These are phyloP conservation scores for Papilionanthe hybrid DNA, from an alignment of 116 monocot genomes.

Conservation along the genomic window DNA sequence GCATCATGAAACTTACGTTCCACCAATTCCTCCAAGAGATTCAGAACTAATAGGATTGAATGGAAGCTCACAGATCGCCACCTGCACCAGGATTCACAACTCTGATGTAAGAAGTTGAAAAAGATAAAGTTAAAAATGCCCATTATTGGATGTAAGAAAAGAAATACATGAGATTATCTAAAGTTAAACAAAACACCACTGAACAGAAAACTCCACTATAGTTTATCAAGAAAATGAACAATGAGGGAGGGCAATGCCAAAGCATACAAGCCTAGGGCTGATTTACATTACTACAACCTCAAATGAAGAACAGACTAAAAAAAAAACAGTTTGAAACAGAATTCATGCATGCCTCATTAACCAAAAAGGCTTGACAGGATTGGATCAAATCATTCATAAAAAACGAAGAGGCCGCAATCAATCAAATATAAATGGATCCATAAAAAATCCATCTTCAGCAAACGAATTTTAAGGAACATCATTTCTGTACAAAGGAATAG, in stretches of 20 bases:
- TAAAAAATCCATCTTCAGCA: background rate
- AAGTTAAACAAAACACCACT: background rate
- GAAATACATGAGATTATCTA: slow-evolving; percentile 3
- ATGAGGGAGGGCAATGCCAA: background rate
- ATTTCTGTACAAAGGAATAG: background rate
- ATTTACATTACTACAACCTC: background rate
- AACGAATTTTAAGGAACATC: background rate
- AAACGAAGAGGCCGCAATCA: background rate
- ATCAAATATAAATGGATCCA: background rate
- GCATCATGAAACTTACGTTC: slow-evolving; percentile 68
- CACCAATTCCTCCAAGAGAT: slow-evolving; percentile 80
- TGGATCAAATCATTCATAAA: background rate
- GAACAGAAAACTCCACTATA: background rate
- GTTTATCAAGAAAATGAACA: background rate
- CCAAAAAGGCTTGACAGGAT: background rate
- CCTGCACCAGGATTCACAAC: slow-evolving; percentile 35
- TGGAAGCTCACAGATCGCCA: slow-evolving; percentile 97
- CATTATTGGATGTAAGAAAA: background rate
- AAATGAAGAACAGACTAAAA: background rate
- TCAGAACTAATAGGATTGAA: slow-evolving; percentile 98
- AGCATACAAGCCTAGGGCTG: background rate
- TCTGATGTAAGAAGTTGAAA: background rate
- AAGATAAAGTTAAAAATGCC: background rate
- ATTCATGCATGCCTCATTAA: background rate
- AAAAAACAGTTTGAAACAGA: background rate